Conservation (phyloP, 1,139 yeast genomes). For the Kazachstania sp. region DNA sequence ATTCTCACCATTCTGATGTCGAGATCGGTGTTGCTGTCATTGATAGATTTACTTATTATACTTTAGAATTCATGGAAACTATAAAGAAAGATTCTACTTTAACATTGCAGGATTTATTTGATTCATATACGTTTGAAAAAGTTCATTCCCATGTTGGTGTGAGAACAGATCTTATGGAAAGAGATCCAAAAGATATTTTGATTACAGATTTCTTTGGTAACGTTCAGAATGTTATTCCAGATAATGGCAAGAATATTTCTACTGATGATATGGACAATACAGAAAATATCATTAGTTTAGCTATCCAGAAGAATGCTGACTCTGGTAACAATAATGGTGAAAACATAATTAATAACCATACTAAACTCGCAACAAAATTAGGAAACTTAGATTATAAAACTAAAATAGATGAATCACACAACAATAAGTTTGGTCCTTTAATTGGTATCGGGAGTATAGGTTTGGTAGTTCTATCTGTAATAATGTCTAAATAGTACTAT, state of each 20-base stretch:
- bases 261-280: constrained; percentile 6
- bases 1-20: constrained; percentile 90
- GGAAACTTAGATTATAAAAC: neutral
- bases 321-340: neutral
- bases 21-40: constrained; percentile 97
- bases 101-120: constrained; percentile 77
- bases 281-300: constrained; percentile 15
- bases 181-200: constrained; percentile 61
- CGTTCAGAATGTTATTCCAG: constrained; percentile 74
- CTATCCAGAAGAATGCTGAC: constrained; percentile 10
- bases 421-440: neutral
- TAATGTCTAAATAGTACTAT: neutral
- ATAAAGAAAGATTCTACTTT: constrained; percentile 64
- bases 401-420: too few species aligned
- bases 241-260: constrained; percentile 19
- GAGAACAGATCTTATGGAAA: constrained; percentile 64
- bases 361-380: neutral
- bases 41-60: constrained; percentile 89
- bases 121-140: constrained; percentile 71
- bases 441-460: neutral
- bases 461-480: neutral
- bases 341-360: neutral
- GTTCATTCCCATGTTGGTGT: constrained; percentile 92
- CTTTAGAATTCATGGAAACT: constrained; percentile 77
- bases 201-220: constrained; percentile 94